phyloP scores from a whole-genome alignment of 2,329 filamentous ascomycete species.

The Cordyceps farinosa region DNA sequence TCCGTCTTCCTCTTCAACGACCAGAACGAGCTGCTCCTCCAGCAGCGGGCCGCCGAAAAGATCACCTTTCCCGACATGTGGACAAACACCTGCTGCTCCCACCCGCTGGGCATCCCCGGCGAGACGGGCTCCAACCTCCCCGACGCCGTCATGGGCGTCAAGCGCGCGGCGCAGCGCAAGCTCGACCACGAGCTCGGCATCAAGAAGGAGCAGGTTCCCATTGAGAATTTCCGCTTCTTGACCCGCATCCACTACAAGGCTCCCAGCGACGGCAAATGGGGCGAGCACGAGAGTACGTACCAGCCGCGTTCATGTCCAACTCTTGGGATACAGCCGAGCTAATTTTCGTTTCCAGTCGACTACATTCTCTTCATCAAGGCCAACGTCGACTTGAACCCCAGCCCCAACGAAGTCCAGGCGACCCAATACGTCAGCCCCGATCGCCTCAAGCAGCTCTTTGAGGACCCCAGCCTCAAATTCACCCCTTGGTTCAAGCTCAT shows the following conservation, averaged over 20 bases:
- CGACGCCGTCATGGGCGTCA: constrained; percentile 79
- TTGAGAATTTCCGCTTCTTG: constrained; percentile 89
- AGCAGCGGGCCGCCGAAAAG: constrained; percentile 94
- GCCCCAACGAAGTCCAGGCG: constrained; percentile 84
- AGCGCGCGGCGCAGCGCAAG: constrained; percentile 89
- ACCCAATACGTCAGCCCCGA: constrained; percentile 80
- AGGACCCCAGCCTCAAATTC: constrained; percentile 75
- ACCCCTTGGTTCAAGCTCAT: constrained; percentile 99
- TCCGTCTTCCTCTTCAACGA: constrained; percentile 97
- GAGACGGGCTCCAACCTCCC: constrained; percentile 83
- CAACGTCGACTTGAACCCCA: constrained; percentile 77
- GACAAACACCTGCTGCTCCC: constrained; percentile 99
- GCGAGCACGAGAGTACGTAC: constrained; percentile 89
- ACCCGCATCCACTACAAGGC: constrained; percentile 98
- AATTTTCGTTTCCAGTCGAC: constrained; percentile 60
- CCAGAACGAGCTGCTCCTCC: constrained; percentile 85
- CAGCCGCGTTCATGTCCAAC: not conserved
- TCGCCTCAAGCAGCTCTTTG: constrained; percentile 80
- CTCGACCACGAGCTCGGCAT: constrained; percentile 94
- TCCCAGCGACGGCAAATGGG: constrained; percentile 95
- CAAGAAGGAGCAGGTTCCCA: constrained; percentile 78
- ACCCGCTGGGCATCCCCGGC: constrained; percentile 84
- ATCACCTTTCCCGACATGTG: constrained; percentile 99
- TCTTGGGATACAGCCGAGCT: not conserved
- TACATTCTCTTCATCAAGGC: constrained; percentile 99